Evolutionary conservation across 2,329 filamentous ascomycete genomes (phyloP).

Genomic region (Colletotrichum cereale): DNA sequence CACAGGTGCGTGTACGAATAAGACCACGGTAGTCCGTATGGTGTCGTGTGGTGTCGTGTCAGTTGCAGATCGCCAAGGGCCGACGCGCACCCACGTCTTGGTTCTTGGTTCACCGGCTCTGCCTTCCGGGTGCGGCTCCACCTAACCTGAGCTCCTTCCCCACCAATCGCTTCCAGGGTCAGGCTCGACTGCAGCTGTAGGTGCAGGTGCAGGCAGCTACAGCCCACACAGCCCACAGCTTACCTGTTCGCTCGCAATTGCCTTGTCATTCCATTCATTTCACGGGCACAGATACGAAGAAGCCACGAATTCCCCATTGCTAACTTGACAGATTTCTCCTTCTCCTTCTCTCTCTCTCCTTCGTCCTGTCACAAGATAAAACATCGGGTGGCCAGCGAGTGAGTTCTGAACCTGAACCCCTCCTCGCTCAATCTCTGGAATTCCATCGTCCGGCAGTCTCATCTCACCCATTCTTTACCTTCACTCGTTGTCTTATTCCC

Average conservation of each 20-base stretch:
- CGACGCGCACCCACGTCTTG: conserved; percentile 17
- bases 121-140: conserved; percentile 34
- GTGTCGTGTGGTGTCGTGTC: no score
- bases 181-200: conserved; percentile 26
- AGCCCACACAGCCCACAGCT: neutral
- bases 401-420: neutral
- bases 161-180: conserved; percentile 23
- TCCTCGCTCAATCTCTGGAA: conserved; percentile 1
- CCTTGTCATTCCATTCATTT: neutral
- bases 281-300: neutral
- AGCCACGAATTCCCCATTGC: conserved; percentile 2
- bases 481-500: neutral
- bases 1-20: no score
- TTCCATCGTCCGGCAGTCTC: conserved; percentile 12
- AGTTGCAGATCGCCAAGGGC: conserved; percentile 23
- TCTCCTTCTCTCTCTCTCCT: neutral
- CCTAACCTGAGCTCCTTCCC: conserved; percentile 9
- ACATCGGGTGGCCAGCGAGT: neutral
- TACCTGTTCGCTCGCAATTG: neutral
- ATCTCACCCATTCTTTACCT: neutral
- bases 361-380: neutral
- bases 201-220: no score
- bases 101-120: conserved; percentile 27
- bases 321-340: neutral
- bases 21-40: no score